Conservation (phyloP, 495 filamentous ascomycete genomes). For the Xylaria intraflava region DNA sequence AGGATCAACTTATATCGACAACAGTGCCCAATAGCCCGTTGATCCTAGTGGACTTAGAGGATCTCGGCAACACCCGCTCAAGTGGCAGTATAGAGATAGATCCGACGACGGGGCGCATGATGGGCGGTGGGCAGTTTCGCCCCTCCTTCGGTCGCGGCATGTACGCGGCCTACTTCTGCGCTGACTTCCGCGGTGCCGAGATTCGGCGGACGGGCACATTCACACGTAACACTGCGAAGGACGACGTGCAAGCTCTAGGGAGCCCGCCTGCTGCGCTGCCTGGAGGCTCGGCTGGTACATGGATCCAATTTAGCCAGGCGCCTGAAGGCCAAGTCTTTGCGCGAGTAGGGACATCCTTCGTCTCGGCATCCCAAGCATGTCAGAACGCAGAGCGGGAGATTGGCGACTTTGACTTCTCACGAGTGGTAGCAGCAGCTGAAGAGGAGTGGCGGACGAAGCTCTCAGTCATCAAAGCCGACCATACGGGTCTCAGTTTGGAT, state of each 20-base stretch:
- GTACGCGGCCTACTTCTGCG: conserved; percentile 57
- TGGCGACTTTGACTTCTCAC: conserved; percentile 54
- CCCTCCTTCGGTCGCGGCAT: conserved; percentile 63
- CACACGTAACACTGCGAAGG: conserved; percentile 34
- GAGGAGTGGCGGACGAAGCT: conserved; percentile 57
- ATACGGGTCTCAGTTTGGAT: conserved; percentile 47
- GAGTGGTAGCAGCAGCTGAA: conserved; percentile 44
- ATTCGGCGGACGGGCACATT: conserved; percentile 54
- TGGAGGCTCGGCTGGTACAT: conserved; percentile 55
- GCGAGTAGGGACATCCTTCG: conserved; percentile 61
- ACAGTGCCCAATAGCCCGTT: conserved; percentile 49
- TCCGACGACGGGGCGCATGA: conserved; percentile 48
- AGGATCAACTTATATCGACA: background rate
- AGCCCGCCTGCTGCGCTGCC: conserved; percentile 35
- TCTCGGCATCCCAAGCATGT: conserved; percentile 56
- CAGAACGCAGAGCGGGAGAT: conserved; percentile 58
- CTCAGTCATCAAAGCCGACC: conserved; percentile 46
- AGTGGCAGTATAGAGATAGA: conserved; percentile 52
- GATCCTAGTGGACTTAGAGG: conserved; percentile 57
- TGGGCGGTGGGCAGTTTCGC: conserved; percentile 54
- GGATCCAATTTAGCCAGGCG: conserved; percentile 49
- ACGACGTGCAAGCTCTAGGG: conserved; percentile 43
- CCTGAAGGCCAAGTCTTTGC: conserved; percentile 43
- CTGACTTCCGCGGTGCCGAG: conserved; percentile 58
- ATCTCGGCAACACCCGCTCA: conserved; percentile 53